Percentiles rank a stretch among this genome's conserved stretches.
phyloP scores from a whole-genome alignment of 306 rosid species.

The Dryas drummondii region DNA sequence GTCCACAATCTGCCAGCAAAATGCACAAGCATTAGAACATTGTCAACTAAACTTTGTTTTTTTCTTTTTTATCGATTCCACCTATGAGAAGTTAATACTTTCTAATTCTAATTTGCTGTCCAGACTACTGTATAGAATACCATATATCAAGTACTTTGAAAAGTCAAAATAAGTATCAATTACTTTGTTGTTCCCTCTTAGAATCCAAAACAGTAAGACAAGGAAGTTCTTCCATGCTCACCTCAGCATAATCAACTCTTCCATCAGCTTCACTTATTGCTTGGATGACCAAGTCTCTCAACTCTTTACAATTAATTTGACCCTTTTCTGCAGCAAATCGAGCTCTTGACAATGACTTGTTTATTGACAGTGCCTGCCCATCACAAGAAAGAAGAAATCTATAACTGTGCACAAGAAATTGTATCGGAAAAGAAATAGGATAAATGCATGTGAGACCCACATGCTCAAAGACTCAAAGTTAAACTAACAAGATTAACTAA shows the following conservation, averaged over 20 bases:
- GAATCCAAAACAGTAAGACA: neutral
- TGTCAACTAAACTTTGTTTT: neutral
- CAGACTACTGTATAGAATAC: too few species aligned
- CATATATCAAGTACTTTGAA: too few species aligned
- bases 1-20: slow-evolving; percentile 62
- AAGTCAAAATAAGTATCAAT: neutral
- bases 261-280: slow-evolving; percentile 73
- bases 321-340: slow-evolving; percentile 66
- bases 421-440: neutral
- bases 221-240: slow-evolving; percentile 22
- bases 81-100: too few species aligned
- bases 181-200: neutral
- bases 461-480: too few species aligned
- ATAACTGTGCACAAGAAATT: neutral
- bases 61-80: neutral
- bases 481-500: neutral
- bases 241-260: slow-evolving; percentile 87
- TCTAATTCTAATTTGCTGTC: too few species aligned
- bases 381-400: neutral
- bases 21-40: neutral
- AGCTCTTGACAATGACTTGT: slow-evolving; percentile 65
- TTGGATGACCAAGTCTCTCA: slow-evolving; percentile 46
- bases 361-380: slow-evolving; percentile 73
- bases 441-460: too few species aligned
- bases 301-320: slow-evolving; percentile 46